These are phyloP conservation scores for Lactarius tabidus DNA, from an alignment of 768 basidiomycete genomes.

Conservation along the genomic window DNA sequence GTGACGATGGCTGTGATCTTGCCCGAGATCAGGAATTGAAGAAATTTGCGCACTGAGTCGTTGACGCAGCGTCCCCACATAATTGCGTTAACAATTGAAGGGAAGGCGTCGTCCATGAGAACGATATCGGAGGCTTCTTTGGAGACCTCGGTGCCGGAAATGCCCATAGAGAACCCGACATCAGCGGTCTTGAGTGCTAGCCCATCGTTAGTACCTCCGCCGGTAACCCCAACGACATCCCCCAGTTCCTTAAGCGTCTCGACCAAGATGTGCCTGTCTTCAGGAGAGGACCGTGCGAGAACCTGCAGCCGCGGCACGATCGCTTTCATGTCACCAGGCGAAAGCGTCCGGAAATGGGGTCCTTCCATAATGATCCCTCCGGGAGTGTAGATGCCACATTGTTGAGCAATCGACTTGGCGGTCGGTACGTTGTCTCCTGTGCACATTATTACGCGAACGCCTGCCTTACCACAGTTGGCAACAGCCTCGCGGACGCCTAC, in stretches of 20 bases:
- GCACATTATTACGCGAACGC: slow-evolving; percentile 96
- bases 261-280: slow-evolving; percentile 94
- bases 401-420: slow-evolving; percentile 91
- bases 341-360: slow-evolving; percentile 81
- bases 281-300: slow-evolving; percentile 93
- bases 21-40: slow-evolving; percentile 92
- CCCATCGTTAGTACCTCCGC: slow-evolving; percentile 97
- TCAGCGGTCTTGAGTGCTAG: slow-evolving; percentile 93
- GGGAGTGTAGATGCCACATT: slow-evolving; percentile 91
- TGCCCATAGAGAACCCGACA: slow-evolving; percentile 96
- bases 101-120: slow-evolving; percentile 95
- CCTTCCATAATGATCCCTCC: slow-evolving; percentile 99
- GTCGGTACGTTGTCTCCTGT: slow-evolving; percentile 97
- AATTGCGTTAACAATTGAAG: slow-evolving; percentile 94
- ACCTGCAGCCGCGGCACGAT: slow-evolving; percentile 95
- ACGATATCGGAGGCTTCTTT: slow-evolving; percentile 99
- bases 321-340: slow-evolving; percentile 65
- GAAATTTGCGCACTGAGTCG: slow-evolving; percentile 94
- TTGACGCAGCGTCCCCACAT: slow-evolving; percentile 99
- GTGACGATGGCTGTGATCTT: slow-evolving; percentile 95
- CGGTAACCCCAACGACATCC: slow-evolving; percentile 92
- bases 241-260: slow-evolving; percentile 84
- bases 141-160: slow-evolving; percentile 95
- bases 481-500: slow-evolving; percentile 88
- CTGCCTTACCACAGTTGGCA: slow-evolving; percentile 78